A percentile compares a stretch with the other conserved stretches of the same genome.
Evolutionary conservation across 768 basidiomycete genomes (phyloP).

Genomic region (Dacryopinax primogenitus): DNA sequence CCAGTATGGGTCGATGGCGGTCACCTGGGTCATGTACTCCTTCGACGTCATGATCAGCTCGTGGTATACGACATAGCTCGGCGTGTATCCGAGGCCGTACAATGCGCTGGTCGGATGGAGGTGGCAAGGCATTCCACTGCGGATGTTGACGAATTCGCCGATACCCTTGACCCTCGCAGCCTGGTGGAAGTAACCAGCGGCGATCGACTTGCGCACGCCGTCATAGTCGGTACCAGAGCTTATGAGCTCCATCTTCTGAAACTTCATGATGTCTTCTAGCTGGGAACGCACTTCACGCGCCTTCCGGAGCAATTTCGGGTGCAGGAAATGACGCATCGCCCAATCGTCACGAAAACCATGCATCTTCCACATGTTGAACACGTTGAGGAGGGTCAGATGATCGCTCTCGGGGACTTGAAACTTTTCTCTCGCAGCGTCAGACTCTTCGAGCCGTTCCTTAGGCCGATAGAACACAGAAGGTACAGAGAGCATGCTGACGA

Average conservation of each 20-base stretch:
- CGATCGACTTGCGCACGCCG: conserved; percentile 82
- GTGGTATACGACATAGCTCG: conserved; percentile 93
- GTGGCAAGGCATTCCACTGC: conserved; percentile 85
- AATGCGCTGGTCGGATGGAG: conserved; percentile 93
- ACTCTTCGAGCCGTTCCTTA: conserved; percentile 93
- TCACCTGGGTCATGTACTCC: conserved; percentile 99
- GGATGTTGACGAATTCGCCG: conserved; percentile 95
- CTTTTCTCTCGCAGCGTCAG: conserved; percentile 93
- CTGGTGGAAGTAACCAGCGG: conserved; percentile 98
- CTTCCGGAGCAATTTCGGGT: conserved; percentile 90
- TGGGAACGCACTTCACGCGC: conserved; percentile 89
- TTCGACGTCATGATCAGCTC: conserved; percentile 91
- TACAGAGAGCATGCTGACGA: conserved; percentile 97
- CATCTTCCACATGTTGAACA: conserved; percentile 96
- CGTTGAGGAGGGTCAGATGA: conserved; percentile 87
- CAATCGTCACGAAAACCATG: conserved; percentile 94
- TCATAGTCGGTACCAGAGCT: conserved; percentile 95
- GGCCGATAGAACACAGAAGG: conserved; percentile 97
- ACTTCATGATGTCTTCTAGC: conserved; percentile 98
- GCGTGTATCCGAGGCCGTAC: conserved; percentile 92
- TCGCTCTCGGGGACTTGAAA: conserved; percentile 98
- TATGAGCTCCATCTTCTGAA: conserved; percentile 89
- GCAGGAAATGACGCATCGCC: conserved; percentile 88
- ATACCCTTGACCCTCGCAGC: conserved; percentile 97
- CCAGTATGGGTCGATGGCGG: conserved; percentile 95